phyloP scores from a whole-genome alignment of 768 basidiomycete genomes.

The Leccinum pellstonianum region DNA sequence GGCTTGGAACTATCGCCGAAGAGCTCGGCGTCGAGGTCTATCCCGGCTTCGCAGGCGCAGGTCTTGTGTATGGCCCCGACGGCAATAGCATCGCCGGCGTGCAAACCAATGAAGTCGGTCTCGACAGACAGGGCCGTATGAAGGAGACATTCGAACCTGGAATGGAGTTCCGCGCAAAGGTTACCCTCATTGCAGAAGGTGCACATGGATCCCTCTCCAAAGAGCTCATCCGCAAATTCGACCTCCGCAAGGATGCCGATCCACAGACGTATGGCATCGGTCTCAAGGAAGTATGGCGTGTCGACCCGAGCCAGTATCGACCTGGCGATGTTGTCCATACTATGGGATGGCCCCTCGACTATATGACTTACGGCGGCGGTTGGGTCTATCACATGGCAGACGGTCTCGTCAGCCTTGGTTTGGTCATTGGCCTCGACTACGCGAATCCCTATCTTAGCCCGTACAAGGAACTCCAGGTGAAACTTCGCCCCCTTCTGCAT shows the following conservation, averaged over 20 bases:
- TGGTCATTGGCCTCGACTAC: conserved; percentile 95
- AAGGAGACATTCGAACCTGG: conserved; percentile 94
- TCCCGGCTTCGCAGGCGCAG: conserved; percentile 93
- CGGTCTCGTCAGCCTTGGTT: conserved; percentile 83
- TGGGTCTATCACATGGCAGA: conserved; percentile 97
- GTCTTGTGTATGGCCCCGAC: conserved; percentile 67
- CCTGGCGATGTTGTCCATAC: conserved; percentile 87
- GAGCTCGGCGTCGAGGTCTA: conserved; percentile 91
- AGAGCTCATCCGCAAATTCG: conserved; percentile 69
- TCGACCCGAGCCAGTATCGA: conserved; percentile 58
- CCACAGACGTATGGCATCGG: conserved; percentile 97
- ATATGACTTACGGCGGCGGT: conserved; percentile 77
- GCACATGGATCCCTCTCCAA: conserved; percentile 92
- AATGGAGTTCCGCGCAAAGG: conserved; percentile 91
- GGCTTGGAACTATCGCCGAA: conserved; percentile 87
- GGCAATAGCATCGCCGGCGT: conserved; percentile 54
- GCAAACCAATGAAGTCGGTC: conserved; percentile 90
- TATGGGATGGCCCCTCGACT: conserved; percentile 89
- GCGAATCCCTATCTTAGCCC: conserved; percentile 90
- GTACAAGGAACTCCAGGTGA: conserved; percentile 88
- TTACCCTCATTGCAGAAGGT: conserved; percentile 92
- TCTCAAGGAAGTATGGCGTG: conserved; percentile 96
- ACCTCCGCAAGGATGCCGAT: conserved; percentile 62
- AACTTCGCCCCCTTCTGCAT: conserved; percentile 18
- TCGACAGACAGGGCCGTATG: conserved; percentile 70